A percentile compares a stretch with the other conserved stretches of the same genome.
Evolutionary conservation across 208 protist genomes (phyloP).

Genomic region (Chromosphaera perkinsii): DNA sequence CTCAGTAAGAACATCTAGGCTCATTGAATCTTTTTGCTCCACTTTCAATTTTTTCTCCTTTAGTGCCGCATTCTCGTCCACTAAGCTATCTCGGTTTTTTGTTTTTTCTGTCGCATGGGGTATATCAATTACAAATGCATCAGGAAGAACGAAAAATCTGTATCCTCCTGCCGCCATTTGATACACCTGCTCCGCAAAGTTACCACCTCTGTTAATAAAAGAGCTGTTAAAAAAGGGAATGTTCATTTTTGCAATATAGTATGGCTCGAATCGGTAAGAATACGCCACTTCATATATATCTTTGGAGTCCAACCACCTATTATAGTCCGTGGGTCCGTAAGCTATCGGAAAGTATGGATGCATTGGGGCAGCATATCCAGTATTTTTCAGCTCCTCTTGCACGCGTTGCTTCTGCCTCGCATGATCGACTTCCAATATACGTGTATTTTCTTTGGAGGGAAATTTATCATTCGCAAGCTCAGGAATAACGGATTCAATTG

Average conservation of each 20-base stretch:
- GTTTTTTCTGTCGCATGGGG: slow-evolving; percentile 1
- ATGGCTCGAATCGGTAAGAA: slow-evolving; percentile 29
- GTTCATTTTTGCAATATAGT: slow-evolving; percentile 20
- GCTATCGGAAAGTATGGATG: slow-evolving; percentile 31
- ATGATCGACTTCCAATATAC: neutral
- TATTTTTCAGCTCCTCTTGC: neutral
- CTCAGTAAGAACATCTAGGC: too few relatives aligned
- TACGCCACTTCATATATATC: slow-evolving; percentile 16
- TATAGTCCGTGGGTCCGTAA: slow-evolving; percentile 31
- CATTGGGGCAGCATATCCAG: slow-evolving; percentile 21
- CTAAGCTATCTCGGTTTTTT: too few relatives aligned
- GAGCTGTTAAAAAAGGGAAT: slow-evolving; percentile 29
- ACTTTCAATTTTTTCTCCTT: too few relatives aligned
- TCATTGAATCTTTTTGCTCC: too few relatives aligned
- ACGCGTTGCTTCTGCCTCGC: neutral
- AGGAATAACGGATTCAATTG: slow-evolving; percentile 16
- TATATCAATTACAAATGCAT: slow-evolving; percentile 27
- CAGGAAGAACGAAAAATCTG: slow-evolving; percentile 14
- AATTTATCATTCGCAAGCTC: neutral
- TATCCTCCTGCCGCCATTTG: slow-evolving; percentile 29
- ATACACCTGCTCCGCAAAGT: slow-evolving; percentile 35
- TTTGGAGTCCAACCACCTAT: slow-evolving; percentile 14
- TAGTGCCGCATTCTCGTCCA: too few relatives aligned
- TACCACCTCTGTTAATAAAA: slow-evolving; percentile 33
- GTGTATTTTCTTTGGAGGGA: neutral